Evolutionary conservation across 176 grass and related monocot species (phyloP), one percentile per base, ranked within the genome.

Genomic region (Puya raimondii): DNA sequence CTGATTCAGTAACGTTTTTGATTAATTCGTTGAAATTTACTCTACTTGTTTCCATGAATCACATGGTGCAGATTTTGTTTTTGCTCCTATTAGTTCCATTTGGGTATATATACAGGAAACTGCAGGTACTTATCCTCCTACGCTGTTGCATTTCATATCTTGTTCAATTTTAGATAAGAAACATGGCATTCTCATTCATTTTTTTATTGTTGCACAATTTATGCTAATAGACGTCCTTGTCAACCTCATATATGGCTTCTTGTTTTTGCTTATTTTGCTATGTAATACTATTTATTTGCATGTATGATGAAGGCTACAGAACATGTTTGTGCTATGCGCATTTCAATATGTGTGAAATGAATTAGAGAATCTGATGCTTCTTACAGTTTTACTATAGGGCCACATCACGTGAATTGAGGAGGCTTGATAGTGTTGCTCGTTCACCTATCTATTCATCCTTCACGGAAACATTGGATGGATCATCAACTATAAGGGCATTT

Each of bases 401-500:
- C 2, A 96, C 93, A 27, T 96, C 93, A 70, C 93, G 93, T 69
- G 93, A 96, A 89, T 82, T 96, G 66, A 69, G 93, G 51, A 72
- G 93, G 74, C 89, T 96, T 48, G 93, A 96, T 67, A 96, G 93
- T 50, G 86, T 96, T 82, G 80, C 88, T 71, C 93, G 93, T 59
- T 96, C 93, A 65, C 93, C 92, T 83, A 96, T 96, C 47, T 96
- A 92, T 84, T 92, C 86, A 79, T 92, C 88, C 83, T 96, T 96
- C 50, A 83, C 89, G 51, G 89, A 97, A 77, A 92, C 84, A 63
- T 83, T 97, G 73, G 89, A 92, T 75, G 93, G 89, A 25, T 90
- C 93, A 67, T 86, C 78, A 84, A 92, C 93, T n/a, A 87, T 97
- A 90, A 85, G 93, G 74, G 89, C 89, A 77, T 92, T 92, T 72